Conservation (phyloP, 2,329 filamentous ascomycete species). For the Aurifilum marmelostoma region DNA sequence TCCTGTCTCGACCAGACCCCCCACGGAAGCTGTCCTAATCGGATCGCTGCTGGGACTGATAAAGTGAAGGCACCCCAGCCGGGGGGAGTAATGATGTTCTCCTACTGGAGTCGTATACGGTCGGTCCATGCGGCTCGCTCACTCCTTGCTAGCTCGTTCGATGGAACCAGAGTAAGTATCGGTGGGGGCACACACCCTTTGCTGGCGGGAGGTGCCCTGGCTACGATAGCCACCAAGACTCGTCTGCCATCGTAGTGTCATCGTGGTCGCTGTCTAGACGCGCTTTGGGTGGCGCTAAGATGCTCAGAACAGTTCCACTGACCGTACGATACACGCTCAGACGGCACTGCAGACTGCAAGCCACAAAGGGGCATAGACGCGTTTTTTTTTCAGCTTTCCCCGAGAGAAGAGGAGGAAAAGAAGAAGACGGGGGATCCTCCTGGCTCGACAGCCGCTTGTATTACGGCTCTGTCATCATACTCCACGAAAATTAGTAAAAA, state of each 20-base stretch:
- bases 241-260: neutral
- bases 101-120: neutral
- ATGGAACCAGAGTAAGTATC: neutral
- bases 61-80: too few relatives aligned
- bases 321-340: neutral
- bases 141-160: neutral
- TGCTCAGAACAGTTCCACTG: neutral
- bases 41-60: neutral
- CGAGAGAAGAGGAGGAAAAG: neutral
- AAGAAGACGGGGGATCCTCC: neutral
- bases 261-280: neutral
- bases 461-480: neutral
- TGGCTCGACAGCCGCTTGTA: neutral
- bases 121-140: neutral
- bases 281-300: neutral
- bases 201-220: neutral
- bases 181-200: neutral
- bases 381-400: neutral
- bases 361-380: neutral
- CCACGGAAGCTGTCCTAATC: neutral
- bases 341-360: neutral
- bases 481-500: neutral
- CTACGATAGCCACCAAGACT: neutral
- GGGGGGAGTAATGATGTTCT: neutral
- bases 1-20: neutral